Evolutionary conservation across 176 grass and related monocot genomes (phyloP).

Genomic region (Triticum aestivum): IWGSC_CS_RefSeq_v2.1 NC_057798.1:422104375-422104874

Average conservation of each 20-base stretch:
- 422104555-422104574: no score
- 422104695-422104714: neutral
- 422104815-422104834: constrained; percentile 55
- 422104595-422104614: neutral
- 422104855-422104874: constrained; percentile 55
- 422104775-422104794: constrained; percentile 76
- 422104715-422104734: neutral
- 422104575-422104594: neutral
- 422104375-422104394: neutral
- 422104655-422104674: neutral
- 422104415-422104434: neutral
- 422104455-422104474: neutral
- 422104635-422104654: neutral
- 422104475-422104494: neutral
- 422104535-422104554: no score
- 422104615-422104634: neutral
- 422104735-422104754: neutral
- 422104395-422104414: neutral
- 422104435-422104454: neutral
- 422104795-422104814: constrained; percentile 57
- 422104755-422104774: constrained; percentile 8
- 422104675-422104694: neutral
- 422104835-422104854: constrained; percentile 39
- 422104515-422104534: neutral
- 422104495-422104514: neutral